Evolutionary conservation across 306 rosid genomes (phyloP).

Genomic region (Sophora flavescens): DNA sequence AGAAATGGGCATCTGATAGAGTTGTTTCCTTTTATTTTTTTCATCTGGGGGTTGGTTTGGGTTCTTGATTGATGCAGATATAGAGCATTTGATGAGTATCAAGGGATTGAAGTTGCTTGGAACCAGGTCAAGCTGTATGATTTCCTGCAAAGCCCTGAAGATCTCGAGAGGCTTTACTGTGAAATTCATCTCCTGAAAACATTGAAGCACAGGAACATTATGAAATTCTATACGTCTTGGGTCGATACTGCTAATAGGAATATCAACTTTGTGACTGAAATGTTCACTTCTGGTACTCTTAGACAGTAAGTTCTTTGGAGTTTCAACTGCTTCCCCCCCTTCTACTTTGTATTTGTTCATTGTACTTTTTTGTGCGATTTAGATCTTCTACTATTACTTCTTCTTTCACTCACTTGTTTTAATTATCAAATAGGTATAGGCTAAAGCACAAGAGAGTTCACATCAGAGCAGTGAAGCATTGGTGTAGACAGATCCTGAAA

Average conservation of each 20-base stretch:
- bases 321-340: not conserved
- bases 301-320: constrained; percentile 74
- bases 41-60: not conserved
- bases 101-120: constrained; percentile 99
- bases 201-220: constrained; percentile 85
- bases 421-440: constrained; percentile 68
- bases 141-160: constrained; percentile 93
- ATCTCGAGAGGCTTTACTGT: constrained; percentile 96
- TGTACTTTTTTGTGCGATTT: constrained; percentile 30
- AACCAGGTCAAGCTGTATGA: constrained; percentile 94
- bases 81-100: constrained; percentile 96
- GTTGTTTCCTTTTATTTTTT: not conserved
- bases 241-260: constrained; percentile 89
- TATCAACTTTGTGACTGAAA: constrained; percentile 93
- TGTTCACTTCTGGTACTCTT: constrained; percentile 98
- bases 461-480: constrained; percentile 93
- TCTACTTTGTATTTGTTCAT: constrained; percentile 7
- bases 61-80: constrained; percentile 62
- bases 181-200: constrained; percentile 97
- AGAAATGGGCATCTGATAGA: constrained; percentile 42
- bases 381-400: constrained; percentile 45
- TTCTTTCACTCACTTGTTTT: constrained; percentile 14
- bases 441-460: constrained; percentile 87
- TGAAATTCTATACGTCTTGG: constrained; percentile 96
- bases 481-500: constrained; percentile 95